phyloP scores from a whole-genome alignment of 2,329 filamentous ascomycete genomes.

The Trichophyton verrucosum region DNA sequence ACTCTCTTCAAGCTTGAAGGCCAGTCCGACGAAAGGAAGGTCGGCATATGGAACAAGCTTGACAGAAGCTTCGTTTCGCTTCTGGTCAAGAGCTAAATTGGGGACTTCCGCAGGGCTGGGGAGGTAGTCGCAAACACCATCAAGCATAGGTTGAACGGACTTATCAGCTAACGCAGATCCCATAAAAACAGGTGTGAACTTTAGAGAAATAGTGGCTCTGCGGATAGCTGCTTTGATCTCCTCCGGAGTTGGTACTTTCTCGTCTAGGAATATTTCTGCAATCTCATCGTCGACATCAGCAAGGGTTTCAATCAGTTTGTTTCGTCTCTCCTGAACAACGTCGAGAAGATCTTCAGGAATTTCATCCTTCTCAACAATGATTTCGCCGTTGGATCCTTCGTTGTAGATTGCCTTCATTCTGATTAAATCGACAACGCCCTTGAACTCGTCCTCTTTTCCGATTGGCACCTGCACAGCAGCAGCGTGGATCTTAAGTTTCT shows the following conservation, averaged over 20 bases:
- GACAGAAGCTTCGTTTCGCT: constrained; percentile 63
- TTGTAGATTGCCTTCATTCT: constrained; percentile 90
- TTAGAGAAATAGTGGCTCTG: constrained; percentile 71
- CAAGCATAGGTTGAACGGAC: constrained; percentile 89
- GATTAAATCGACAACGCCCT: constrained; percentile 85
- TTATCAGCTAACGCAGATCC: constrained; percentile 91
- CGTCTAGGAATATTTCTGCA: constrained; percentile 85
- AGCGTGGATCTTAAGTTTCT: constrained; percentile 83
- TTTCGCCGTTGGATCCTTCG: constrained; percentile 68
- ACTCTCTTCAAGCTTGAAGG: constrained; percentile 98
- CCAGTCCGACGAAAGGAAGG: constrained; percentile 84
- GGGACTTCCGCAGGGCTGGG: constrained; percentile 82
- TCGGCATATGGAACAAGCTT: constrained; percentile 66
- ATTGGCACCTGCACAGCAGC: constrained; percentile 93
- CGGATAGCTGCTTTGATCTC: constrained; percentile 92
- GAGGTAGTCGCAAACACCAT: constrained; percentile 90
- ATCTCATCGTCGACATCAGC: constrained; percentile 98
- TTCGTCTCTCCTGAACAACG: constrained; percentile 70
- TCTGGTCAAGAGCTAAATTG: constrained; percentile 78
- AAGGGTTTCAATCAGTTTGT: constrained; percentile 80
- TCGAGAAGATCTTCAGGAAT: constrained; percentile 68
- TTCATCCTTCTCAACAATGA: constrained; percentile 61
- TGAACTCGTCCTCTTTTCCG: constrained; percentile 78
- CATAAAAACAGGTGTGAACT: constrained; percentile 94
- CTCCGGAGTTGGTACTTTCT: constrained; percentile 60